Percentiles rank a stretch among this genome's conserved stretches.
These are phyloP conservation scores for Xylariaceae sp. DNA, from an alignment of 2,329 filamentous ascomycete genomes.

Conservation along the genomic window DNA sequence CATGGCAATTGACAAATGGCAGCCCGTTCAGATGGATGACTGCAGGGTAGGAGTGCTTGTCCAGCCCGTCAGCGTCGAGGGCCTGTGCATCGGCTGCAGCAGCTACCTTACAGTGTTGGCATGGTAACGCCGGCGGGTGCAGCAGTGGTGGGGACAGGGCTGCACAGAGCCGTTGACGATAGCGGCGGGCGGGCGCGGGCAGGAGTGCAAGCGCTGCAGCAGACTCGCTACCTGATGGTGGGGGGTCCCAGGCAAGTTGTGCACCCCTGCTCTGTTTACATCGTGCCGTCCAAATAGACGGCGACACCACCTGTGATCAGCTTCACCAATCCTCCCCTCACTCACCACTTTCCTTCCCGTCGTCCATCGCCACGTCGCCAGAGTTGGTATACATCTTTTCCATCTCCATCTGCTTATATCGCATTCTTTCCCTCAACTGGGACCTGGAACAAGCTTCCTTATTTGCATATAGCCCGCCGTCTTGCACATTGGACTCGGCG, in stretches of 20 bases:
- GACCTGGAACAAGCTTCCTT: slow-evolving; percentile 4
- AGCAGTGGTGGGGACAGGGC: neutral
- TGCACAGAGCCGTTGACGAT: neutral
- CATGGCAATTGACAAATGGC: too few relatives aligned
- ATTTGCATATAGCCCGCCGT: slow-evolving; percentile 1
- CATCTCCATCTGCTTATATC: slow-evolving; percentile 3
- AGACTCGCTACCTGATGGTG: too few relatives aligned
- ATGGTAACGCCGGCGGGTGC: neutral
- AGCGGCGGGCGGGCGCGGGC: neutral
- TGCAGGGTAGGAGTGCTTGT: too few relatives aligned
- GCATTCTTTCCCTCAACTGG: slow-evolving; percentile 8
- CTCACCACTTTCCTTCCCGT: slow-evolving; percentile 3
- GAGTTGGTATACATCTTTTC: neutral
- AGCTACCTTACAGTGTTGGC: slow-evolving; percentile 10
- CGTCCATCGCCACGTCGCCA: slow-evolving; percentile 1
- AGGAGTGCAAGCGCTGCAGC: neutral
- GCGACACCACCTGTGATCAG: slow-evolving; percentile 10
- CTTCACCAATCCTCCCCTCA: slow-evolving; percentile 12
- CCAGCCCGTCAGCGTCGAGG: too few relatives aligned
- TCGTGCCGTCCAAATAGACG: slow-evolving; percentile 23
- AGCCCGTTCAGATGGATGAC: too few relatives aligned
- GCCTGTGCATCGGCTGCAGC: neutral
- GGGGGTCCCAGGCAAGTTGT: neutral
- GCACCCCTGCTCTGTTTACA: slow-evolving; percentile 24
- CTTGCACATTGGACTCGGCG: neutral